Evolutionary conservation across 192 early-diverging fungal genomes (phyloP), one percentile per base, ranked within the genome.

Genomic region (Dissophora globulifera): DNA sequence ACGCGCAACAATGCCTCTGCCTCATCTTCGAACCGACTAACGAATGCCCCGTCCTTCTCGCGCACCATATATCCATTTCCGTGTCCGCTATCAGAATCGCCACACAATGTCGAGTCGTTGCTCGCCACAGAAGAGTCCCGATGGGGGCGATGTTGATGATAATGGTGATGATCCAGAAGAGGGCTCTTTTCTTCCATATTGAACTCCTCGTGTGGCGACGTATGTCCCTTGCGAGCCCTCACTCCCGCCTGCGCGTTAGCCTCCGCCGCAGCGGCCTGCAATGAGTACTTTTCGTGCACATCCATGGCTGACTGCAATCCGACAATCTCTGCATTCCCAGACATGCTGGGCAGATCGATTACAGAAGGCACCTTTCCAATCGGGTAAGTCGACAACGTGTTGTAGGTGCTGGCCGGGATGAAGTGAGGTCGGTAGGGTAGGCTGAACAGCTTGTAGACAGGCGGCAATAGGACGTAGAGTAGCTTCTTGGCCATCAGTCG

Each of bases 391-490:
- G 76, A 69, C 5, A 79, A 42, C 6, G 61, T 79, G 41, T 79
- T 59, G 51, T 69, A 79, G 13, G 62, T 65, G 20, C 67, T 69
- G 42, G 66, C 65, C 20, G 67, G 67, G 45, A 68, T 69, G 48
- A 79, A 79, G 19, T 79, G 76, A 9, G 67, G 67, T 1, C 85
- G 76, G 62, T 86, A 83, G 2, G 85, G 83, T 26, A 85, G 56
- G 46, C 83, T 87, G 38, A 87, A 82, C 46, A 79, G 75, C 47
- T 82, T 65, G 62, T 85, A 85, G 49, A 87, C 57, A 11, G 85
- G 85, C 33, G 85, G 83, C 32, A 87, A 48, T 1, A 83, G 55
- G 15, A 78, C 62, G 70, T 85, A 83, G 10, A 79, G 67, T 5
- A 62, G 58, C 50, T 82, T 84, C 53, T 87, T 87, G 23, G 69